Evolutionary conservation across 345 rosid genomes (phyloP).

Genomic region (Cardamine chenopodiifolia): DNA sequence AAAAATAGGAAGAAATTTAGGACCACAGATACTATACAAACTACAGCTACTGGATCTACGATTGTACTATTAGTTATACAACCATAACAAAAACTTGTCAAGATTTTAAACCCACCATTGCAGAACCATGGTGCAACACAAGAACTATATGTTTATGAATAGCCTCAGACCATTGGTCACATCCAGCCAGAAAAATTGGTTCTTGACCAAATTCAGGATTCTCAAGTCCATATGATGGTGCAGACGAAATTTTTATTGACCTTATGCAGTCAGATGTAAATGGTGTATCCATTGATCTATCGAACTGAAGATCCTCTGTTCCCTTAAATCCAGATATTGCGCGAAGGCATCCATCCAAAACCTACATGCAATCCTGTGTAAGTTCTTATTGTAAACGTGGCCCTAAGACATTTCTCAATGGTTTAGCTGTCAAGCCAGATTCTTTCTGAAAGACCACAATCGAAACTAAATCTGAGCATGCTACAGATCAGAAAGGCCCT

Average conservation of each 20-base stretch:
- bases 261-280: constrained; percentile 83
- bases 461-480: constrained; percentile 18
- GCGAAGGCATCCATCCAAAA: constrained; percentile 87
- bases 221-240: constrained; percentile 72
- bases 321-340: constrained; percentile 93
- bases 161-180: constrained; percentile 71
- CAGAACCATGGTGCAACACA: constrained; percentile 66
- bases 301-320: constrained; percentile 79
- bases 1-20: constrained; percentile 23
- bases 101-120: constrained; percentile 63
- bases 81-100: constrained; percentile 7
- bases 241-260: constrained; percentile 77
- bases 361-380: constrained; percentile 51
- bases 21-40: constrained; percentile 26
- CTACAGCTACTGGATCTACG: constrained; percentile 10
- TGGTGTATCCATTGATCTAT: constrained; percentile 66
- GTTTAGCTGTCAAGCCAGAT: constrained; percentile 6
- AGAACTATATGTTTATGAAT: constrained; percentile 69
- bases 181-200: constrained; percentile 53
- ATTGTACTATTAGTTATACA: constrained; percentile 14
- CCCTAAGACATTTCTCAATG: constrained; percentile 19
- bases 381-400: constrained; percentile 19
- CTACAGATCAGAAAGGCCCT: constrained; percentile 22
- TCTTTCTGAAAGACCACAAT: constrained; percentile 10
- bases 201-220: constrained; percentile 50